These are phyloP conservation scores for Elongisporangium anandrum DNA, from an alignment of 352 stramenopile genomes.

Conservation along the genomic window DNA sequence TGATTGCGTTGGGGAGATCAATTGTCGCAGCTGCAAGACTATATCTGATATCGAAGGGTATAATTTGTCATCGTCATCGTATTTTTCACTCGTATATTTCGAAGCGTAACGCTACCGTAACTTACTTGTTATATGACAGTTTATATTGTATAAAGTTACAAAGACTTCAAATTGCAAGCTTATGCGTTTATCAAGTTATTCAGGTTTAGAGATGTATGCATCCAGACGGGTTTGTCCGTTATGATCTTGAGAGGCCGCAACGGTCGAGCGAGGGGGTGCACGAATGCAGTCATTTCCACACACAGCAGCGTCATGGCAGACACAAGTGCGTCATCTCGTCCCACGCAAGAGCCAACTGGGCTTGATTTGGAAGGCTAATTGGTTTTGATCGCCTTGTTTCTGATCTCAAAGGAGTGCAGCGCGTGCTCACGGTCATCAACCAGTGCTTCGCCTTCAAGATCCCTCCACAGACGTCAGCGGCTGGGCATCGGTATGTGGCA, in stretches of 20 bases:
- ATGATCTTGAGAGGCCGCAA: neutral
- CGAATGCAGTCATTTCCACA: neutral
- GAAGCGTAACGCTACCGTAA: neutral
- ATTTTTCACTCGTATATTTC: neutral
- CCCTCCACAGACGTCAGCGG: constrained; percentile 49
- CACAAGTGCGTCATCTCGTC: neutral
- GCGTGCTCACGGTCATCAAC: constrained; percentile 62
- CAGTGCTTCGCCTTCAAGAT: constrained; percentile 72
- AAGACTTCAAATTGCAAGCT: too few relatives aligned
- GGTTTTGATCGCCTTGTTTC: neutral
- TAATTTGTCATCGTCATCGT: neutral
- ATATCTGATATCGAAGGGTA: neutral
- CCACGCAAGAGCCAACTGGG: neutral
- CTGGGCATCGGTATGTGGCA: constrained; percentile 39
- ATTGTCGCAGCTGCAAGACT: neutral
- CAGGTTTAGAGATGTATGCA: neutral
- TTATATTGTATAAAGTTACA: too few relatives aligned
- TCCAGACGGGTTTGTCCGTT: neutral
- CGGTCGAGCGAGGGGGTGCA: neutral
- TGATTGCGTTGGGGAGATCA: neutral
- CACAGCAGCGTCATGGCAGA: neutral
- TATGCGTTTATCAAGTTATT: too few relatives aligned
- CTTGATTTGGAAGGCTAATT: neutral
- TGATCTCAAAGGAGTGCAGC: constrained; percentile 33
- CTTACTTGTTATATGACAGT: neutral